Conservation (phyloP, 2,329 filamentous ascomycete genomes). For the Botrytis aclada region DNA sequence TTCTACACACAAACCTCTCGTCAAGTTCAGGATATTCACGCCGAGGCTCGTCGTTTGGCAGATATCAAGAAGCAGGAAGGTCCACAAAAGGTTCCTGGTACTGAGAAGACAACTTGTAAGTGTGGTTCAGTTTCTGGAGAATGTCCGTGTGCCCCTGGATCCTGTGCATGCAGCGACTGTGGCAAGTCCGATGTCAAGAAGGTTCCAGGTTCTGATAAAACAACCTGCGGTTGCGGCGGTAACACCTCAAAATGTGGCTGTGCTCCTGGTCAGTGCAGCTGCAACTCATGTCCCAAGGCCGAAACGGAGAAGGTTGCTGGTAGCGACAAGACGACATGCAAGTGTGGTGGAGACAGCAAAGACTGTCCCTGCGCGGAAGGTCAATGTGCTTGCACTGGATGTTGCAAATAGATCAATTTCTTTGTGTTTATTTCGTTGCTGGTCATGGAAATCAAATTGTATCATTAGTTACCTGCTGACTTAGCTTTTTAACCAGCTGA, state of each 20-base stretch:
- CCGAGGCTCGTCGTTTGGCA: conserved; percentile 82
- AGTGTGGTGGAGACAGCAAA: conserved; percentile 39
- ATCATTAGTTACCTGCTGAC: conserved; percentile 31
- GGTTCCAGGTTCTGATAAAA: conserved; percentile 41
- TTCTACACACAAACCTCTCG: conserved; percentile 85
- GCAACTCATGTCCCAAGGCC: conserved; percentile 40
- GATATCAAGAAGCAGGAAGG: conserved; percentile 73
- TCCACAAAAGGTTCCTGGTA: conserved; percentile 40
- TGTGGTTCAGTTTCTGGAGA: conserved; percentile 43
- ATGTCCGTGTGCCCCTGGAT: conserved; percentile 45
- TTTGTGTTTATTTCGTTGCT: conserved; percentile 19
- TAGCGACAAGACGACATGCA: conserved; percentile 41
- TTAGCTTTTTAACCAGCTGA: conserved; percentile 26
- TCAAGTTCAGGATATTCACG: conserved; percentile 92
- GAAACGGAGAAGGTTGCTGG: conserved; percentile 40
- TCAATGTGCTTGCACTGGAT: conserved; percentile 36
- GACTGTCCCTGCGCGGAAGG: conserved; percentile 37
- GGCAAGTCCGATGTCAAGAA: conserved; percentile 45
- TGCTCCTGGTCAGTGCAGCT: conserved; percentile 41
- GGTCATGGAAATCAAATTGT: conserved; percentile 17
- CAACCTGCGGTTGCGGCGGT: conserved; percentile 42
- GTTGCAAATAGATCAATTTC: conserved; percentile 26
- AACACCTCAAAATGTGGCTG: conserved; percentile 40
- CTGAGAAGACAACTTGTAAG: conserved; percentile 46
- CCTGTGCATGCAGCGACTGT: conserved; percentile 47